Conservation (phyloP, 1,284 basidiomycete species). For the Tilletia indica region DNA sequence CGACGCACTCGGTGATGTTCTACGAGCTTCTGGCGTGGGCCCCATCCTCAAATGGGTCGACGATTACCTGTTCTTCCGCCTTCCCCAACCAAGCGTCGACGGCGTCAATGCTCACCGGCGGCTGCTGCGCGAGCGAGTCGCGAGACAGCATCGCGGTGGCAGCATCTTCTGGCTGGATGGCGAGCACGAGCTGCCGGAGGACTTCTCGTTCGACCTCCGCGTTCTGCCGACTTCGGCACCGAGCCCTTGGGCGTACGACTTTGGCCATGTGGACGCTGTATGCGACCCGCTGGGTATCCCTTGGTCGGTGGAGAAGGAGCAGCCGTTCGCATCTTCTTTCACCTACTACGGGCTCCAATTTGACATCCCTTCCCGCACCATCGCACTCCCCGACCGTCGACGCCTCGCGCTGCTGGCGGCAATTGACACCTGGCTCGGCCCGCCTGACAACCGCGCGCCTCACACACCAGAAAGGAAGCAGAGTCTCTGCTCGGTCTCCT, state of each 20-base stretch:
- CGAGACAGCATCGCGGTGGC: not conserved
- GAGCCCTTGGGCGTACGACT: not conserved
- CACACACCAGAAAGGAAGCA: not conserved
- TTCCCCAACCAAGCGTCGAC: not conserved
- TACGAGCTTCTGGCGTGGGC: not conserved
- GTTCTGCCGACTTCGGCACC: not conserved
- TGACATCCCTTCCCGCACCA: not conserved
- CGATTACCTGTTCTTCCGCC: not conserved
- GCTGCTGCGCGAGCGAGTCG: not conserved
- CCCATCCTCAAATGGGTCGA: slow-evolving; percentile 3
- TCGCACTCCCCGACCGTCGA: not conserved
- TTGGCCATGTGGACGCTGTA: not conserved
- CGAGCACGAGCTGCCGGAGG: not conserved
- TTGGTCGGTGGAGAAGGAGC: not conserved
- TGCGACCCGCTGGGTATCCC: not conserved
- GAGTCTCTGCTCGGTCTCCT: not conserved
- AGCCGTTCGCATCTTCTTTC: not conserved
- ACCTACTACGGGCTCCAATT: not conserved
- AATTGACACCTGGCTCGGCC: not conserved
- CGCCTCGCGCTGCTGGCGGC: not conserved
- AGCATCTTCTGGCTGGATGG: not conserved
- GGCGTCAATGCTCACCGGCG: not conserved
- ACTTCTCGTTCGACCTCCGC: not conserved
- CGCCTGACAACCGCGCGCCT: not conserved
- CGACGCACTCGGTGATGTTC: not conserved